These are phyloP conservation scores for Cryptosporidium sp. DNA, from an alignment of 169 alveolate species.

Conservation along the genomic window DNA sequence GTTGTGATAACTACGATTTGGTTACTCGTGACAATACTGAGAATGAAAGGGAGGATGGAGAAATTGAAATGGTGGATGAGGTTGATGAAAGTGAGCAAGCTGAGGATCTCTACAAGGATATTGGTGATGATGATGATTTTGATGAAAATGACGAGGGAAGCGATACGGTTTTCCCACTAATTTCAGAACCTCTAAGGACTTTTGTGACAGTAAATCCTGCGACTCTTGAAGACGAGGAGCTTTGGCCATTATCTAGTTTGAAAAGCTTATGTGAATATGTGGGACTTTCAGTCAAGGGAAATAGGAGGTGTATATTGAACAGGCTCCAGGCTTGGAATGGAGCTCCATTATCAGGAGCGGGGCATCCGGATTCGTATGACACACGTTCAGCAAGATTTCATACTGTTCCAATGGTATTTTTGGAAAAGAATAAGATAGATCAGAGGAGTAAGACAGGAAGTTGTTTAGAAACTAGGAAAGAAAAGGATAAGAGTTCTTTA, in stretches of 20 bases:
- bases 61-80: background rate
- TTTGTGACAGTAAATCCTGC: slow-evolving; percentile 70
- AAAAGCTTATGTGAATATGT: slow-evolving; percentile 44
- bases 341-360: slow-evolving; percentile 75
- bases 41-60: slow-evolving; percentile 6
- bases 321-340: slow-evolving; percentile 73
- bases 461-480: background rate
- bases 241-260: slow-evolving; percentile 53
- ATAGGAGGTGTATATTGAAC: slow-evolving; percentile 40
- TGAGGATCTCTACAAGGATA: background rate
- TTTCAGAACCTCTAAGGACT: slow-evolving; percentile 52
- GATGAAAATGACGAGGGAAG: background rate
- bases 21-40: slow-evolving; percentile 11
- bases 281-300: slow-evolving; percentile 59
- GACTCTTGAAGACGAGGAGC: slow-evolving; percentile 70
- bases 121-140: background rate
- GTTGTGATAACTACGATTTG: background rate
- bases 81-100: background rate
- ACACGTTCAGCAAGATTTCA: slow-evolving; percentile 72
- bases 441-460: background rate
- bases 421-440: background rate
- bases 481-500: background rate
- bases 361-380: slow-evolving; percentile 60
- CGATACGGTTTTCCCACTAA: slow-evolving; percentile 43
- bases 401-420: slow-evolving; percentile 62